Percentiles rank a stretch among this genome's conserved stretches.
Conservation (phyloP, 345 rosid genomes). For the thale cress (Arabidopsis thaliana) region DNA sequence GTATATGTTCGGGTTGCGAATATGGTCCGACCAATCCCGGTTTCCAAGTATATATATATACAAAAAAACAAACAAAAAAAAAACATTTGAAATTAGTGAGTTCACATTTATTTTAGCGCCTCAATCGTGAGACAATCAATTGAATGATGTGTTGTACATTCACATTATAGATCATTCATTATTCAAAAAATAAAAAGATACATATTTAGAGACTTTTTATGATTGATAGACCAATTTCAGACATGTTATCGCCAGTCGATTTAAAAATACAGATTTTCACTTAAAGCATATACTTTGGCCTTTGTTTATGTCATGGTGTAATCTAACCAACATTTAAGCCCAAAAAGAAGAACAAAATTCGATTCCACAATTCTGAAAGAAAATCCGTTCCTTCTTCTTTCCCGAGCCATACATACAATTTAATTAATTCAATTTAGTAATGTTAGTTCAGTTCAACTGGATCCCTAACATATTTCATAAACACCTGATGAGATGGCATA, state of each 20-base stretch:
- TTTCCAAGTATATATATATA: constrained; percentile 26
- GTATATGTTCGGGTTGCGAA: constrained; percentile 32
- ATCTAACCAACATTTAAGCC: too few species aligned
- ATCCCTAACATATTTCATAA: background rate
- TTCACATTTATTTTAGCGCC: constrained; percentile 44
- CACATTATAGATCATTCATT: constrained; percentile 24
- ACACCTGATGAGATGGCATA: too few species aligned
- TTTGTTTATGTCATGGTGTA: too few species aligned
- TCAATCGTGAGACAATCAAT: constrained; percentile 38
- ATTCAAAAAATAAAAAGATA: background rate
- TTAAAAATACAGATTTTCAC: background rate
- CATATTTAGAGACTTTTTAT: background rate
- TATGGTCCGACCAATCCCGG: constrained; percentile 46
- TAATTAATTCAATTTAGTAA: too few species aligned
- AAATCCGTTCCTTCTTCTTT: too few species aligned
- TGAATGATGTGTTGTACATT: constrained; percentile 40
- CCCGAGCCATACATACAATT: too few species aligned
- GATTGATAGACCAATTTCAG: constrained; percentile 8
- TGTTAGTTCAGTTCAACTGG: background rate
- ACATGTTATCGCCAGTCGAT: background rate
- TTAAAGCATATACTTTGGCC: background rate
- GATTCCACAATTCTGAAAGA: background rate
- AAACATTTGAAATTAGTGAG: constrained; percentile 16
- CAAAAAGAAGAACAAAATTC: too few species aligned
- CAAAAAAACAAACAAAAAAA: background rate